Evolutionary conservation across 2,329 filamentous ascomycete species (phyloP), one percentile per base, ranked within the genome.

Genomic region (Aschersonia sp.): DNA sequence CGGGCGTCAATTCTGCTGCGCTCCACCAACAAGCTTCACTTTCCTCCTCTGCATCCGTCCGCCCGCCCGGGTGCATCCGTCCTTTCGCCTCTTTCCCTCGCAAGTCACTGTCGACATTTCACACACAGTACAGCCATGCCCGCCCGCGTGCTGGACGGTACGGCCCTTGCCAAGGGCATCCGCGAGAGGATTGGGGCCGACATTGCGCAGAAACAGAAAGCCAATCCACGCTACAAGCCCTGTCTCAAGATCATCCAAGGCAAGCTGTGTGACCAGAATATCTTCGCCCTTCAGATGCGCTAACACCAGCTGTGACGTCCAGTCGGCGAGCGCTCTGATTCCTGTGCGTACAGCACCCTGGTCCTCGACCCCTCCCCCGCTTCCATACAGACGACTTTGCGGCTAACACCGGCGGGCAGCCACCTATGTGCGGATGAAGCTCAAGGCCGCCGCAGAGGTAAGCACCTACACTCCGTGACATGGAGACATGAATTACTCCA

Each of bases 341-440:
- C 89, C 39, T 84, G 86, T 94, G 53, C 46, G 64, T 63, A 47
- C 46, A 45, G 44, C 32, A 46, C 41, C 31, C 22, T 9, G 14
- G 11, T 11, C 29, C 47, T 12, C 10, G 37, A 48, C 49, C 46
- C 47, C 47, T 46, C 47, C 45, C 49, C 46, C 47, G 49, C 51
- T 31, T 46, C 41, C 14, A 5, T 22, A 22, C 22, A 22, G 22
- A 22, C 22, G 22, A 22, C 22, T 22, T 22, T 22, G 22, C 22
- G 22, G 22, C 22, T 22, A 22, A 22, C 22, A 22, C 22, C 22
- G 22, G 22, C 3, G 22, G 63, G 60, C 65, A 57, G 85, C 83
- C 60, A 97, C 90, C 46, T 98, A 98, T 85, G 90, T 98, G 68
- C 89, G 89, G 69, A 98, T 98, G 92, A 98, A 98, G 73, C 72